These are phyloP conservation scores for Pseudogymnoascus verrucosus DNA, from an alignment of 2,329 filamentous ascomycete genomes.

Conservation along the genomic window DNA sequence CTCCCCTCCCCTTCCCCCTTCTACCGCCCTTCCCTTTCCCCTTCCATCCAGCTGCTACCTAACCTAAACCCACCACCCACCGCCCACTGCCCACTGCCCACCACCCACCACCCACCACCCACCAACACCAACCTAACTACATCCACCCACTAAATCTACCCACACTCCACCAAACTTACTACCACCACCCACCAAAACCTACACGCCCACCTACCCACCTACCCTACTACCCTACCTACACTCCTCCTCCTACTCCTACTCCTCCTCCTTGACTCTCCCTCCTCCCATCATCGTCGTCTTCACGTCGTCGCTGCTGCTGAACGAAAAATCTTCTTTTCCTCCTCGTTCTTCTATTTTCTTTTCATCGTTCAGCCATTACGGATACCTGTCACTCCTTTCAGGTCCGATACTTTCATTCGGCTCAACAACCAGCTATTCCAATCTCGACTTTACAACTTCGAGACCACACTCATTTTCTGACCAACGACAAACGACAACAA, in stretches of 20 bases:
- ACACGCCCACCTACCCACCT: not conserved
- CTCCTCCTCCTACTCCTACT: slow-evolving; percentile 14
- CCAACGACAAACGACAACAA: slow-evolving; percentile 6
- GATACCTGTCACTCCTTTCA: slow-evolving; percentile 46
- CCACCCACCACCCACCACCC: too few species aligned
- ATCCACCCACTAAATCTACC: too few species aligned
- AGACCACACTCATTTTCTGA: slow-evolving; percentile 12
- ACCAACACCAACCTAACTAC: too few species aligned
- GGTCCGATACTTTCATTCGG: slow-evolving; percentile 35
- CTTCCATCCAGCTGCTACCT: too few species aligned
- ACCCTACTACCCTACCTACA: not conserved
- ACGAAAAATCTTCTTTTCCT: slow-evolving; percentile 22
- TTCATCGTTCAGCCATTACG: slow-evolving; percentile 27
- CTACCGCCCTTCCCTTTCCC: too few species aligned
- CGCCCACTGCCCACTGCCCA: too few species aligned
- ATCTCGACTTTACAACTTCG: slow-evolving; percentile 17
- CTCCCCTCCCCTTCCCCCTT: too few species aligned
- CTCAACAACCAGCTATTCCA: slow-evolving; percentile 16
- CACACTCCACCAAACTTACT: too few species aligned
- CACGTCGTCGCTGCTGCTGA: slow-evolving; percentile 15
- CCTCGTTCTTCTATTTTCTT: slow-evolving; percentile 25
- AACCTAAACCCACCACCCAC: too few species aligned
- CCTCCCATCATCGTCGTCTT: slow-evolving; percentile 9
- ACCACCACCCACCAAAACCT: too few species aligned
- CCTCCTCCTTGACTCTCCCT: slow-evolving; percentile 12